phyloP scores from a whole-genome alignment of 2,329 filamentous ascomycete species.

The Phialocephala sp. region DNA sequence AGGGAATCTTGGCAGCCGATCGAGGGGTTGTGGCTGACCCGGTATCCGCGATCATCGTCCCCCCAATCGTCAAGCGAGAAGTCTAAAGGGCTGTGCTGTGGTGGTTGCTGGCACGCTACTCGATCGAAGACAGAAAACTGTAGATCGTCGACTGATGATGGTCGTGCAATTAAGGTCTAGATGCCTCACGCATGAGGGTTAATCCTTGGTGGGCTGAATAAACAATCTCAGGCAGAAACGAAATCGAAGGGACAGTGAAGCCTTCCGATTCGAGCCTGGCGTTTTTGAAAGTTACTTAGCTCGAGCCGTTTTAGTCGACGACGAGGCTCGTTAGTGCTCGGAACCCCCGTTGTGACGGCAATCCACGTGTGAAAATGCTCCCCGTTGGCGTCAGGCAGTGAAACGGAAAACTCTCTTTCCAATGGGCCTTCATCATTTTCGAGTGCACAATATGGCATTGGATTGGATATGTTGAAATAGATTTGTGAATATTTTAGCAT shows the following conservation, averaged over 20 bases:
- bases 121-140: no score
- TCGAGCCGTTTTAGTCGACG: constrained; percentile 3
- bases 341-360: neutral
- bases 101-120: neutral
- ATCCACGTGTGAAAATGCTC: neutral
- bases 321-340: neutral
- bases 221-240: constrained; percentile 8
- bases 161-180: neutral
- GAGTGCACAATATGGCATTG: neutral
- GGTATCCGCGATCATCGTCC: constrained; percentile 4
- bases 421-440: neutral
- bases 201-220: constrained; percentile 10
- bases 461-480: neutral
- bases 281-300: constrained; percentile 3
- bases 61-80: neutral
- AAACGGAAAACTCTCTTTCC: neutral
- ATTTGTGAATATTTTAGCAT: neutral
- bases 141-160: neutral
- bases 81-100: neutral
- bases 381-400: neutral
- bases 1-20: constrained; percentile 18
- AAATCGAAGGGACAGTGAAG: neutral
- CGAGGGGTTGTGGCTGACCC: constrained; percentile 27
- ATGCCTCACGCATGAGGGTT: neutral
- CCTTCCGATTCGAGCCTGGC: constrained; percentile 12